Conservation (phyloP, 805 yeast genomes). For the Metschnikowia cubensis region DNA sequence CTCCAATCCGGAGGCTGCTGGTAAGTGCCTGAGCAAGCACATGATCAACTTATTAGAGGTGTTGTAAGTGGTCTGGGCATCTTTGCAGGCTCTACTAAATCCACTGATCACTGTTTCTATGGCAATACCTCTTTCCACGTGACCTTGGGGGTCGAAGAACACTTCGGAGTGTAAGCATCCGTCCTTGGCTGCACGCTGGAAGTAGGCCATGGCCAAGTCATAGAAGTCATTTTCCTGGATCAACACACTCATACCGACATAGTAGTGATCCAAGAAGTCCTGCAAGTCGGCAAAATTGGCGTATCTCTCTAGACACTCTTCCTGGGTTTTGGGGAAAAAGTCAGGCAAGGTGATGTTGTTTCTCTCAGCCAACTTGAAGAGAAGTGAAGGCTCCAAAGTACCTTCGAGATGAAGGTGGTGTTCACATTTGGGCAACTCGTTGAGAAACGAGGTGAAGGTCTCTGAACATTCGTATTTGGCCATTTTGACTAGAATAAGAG, state of each 20-base stretch:
- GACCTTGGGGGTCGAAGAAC: constrained; percentile 85
- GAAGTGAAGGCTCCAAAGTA: constrained; percentile 69
- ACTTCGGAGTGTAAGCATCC: constrained; percentile 70
- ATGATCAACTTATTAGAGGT: constrained; percentile 70
- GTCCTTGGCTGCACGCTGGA: constrained; percentile 52
- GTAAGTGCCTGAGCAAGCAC: constrained; percentile 78
- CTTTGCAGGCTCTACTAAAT: constrained; percentile 61
- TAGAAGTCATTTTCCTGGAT: constrained; percentile 67
- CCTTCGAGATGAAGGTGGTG: constrained; percentile 86
- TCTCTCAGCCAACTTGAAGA: constrained; percentile 65
- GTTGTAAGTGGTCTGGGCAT: constrained; percentile 56
- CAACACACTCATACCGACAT: constrained; percentile 77
- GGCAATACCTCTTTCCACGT: constrained; percentile 60
- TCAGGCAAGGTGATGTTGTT: constrained; percentile 59
- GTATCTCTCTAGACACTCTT: constrained; percentile 52
- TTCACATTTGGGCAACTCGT: constrained; percentile 80
- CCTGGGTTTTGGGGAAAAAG: constrained; percentile 56
- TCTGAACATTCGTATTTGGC: constrained; percentile 14
- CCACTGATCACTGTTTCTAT: constrained; percentile 62
- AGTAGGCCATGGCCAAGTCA: constrained; percentile 73
- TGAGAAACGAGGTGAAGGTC: constrained; percentile 47
- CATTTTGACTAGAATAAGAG: constrained; percentile 3
- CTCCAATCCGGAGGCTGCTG: constrained; percentile 53
- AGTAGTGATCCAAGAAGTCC: constrained; percentile 75
- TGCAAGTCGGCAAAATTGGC: constrained; percentile 62